phyloP scores from a whole-genome alignment of 768 basidiomycete species.

The Ramaria sp. region DNA sequence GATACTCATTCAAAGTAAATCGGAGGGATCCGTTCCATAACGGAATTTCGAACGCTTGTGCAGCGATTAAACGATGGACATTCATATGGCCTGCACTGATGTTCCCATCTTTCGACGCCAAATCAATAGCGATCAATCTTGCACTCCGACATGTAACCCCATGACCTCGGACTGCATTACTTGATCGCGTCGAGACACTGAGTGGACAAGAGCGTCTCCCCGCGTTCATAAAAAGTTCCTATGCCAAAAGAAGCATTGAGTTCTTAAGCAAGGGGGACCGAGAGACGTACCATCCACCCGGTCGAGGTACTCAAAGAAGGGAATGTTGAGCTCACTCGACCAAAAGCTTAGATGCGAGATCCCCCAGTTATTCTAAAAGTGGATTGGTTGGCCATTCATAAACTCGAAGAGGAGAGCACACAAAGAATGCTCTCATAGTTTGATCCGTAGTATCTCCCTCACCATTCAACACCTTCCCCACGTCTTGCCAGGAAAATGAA shows the following conservation, averaged over 20 bases:
- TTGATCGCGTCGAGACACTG: slow-evolving; percentile 19
- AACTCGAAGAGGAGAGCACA: neutral
- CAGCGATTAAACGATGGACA: neutral
- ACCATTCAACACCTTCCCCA: neutral
- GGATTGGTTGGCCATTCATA: neutral
- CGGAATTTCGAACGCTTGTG: neutral
- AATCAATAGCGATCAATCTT: neutral
- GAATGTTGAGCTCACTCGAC: slow-evolving; percentile 23
- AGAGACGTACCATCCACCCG: slow-evolving; percentile 16
- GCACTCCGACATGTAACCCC: neutral
- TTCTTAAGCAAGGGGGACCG: neutral
- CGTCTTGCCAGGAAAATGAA: neutral
- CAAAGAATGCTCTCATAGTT: slow-evolving; percentile 1
- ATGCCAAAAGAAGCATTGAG: neutral
- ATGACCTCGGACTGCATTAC: slow-evolving; percentile 5
- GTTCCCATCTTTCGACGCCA: neutral
- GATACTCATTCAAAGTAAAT: no score
- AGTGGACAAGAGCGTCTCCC: slow-evolving; percentile 29
- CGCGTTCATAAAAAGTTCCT: slow-evolving; percentile 29
- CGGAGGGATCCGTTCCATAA: no score
- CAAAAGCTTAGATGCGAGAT: slow-evolving; percentile 28
- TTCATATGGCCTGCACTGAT: slow-evolving; percentile 3
- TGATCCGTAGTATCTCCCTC: neutral
- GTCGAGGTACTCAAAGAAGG: slow-evolving; percentile 26
- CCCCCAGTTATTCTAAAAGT: slow-evolving; percentile 29